phyloP scores from a whole-genome alignment of 73 alveolate genomes.

The Tetrahymena elliotti region DNA sequence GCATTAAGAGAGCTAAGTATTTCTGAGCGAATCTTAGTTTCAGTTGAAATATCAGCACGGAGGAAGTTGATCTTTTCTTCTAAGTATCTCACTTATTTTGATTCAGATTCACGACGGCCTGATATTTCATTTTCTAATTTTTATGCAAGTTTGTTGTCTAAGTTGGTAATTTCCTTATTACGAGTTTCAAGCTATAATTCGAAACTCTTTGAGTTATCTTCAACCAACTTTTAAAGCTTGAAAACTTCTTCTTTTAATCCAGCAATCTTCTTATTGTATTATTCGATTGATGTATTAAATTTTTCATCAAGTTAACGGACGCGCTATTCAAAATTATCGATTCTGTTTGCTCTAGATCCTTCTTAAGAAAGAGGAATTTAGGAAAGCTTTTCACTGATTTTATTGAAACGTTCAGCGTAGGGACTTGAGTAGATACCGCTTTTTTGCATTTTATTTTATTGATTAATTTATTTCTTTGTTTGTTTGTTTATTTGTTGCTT shows the following conservation, averaged over 20 bases:
- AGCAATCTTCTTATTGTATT: constrained; percentile 1
- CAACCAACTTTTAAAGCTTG: constrained; percentile 17
- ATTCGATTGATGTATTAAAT: background rate
- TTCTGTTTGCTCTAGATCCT: constrained; percentile 36
- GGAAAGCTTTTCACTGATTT: constrained; percentile 32
- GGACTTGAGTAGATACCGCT: constrained; percentile 12
- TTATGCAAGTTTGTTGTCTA: constrained; percentile 34
- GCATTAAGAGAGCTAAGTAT: constrained; percentile 20
- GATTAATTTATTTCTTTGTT: background rate
- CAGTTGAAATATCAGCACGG: constrained; percentile 37
- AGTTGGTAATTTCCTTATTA: constrained; percentile 37
- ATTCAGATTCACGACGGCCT: constrained; percentile 36
- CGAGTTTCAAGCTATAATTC: constrained; percentile 27
- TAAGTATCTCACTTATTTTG: constrained; percentile 7
- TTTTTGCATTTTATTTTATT: background rate
- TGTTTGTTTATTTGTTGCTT: background rate
- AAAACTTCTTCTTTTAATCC: constrained; percentile 30
- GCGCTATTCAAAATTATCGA: constrained; percentile 26
- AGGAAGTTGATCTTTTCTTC: constrained; percentile 46
- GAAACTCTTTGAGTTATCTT: constrained; percentile 25
- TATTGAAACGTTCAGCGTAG: constrained; percentile 42
- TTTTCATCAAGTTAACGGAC: constrained; percentile 26
- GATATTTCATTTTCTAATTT: constrained; percentile 38
- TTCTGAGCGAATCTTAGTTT: constrained; percentile 39
- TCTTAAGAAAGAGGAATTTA: constrained; percentile 21